These are phyloP conservation scores for Cryphonectria japonica DNA, from an alignment of 2,329 filamentous ascomycete species.

Conservation along the genomic window DNA sequence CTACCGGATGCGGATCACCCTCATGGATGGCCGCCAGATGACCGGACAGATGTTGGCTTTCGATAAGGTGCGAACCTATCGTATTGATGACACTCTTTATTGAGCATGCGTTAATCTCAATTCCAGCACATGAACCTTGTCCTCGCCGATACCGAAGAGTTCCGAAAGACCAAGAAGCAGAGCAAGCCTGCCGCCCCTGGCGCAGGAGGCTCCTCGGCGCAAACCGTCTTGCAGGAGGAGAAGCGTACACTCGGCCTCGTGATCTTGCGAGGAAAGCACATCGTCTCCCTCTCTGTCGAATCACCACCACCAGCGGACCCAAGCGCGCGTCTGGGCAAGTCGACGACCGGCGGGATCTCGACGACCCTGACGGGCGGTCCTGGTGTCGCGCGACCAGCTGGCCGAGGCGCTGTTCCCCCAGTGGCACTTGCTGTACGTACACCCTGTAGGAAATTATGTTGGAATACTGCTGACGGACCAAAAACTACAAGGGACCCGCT, in stretches of 20 bases:
- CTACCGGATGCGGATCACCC: slow-evolving; percentile 96
- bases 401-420: slow-evolving; percentile 72
- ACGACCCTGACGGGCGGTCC: slow-evolving; percentile 79
- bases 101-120: slow-evolving; percentile 16
- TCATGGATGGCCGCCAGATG: slow-evolving; percentile 95
- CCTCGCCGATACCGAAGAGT: slow-evolving; percentile 97
- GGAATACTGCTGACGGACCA: slow-evolving; percentile 31
- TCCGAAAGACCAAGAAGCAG: slow-evolving; percentile 86
- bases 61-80: slow-evolving; percentile 72
- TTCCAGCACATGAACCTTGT: slow-evolving; percentile 97
- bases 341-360: slow-evolving; percentile 68
- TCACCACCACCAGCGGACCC: slow-evolving; percentile 94
- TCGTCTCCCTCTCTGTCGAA: slow-evolving; percentile 93
- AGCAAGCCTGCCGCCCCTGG: slow-evolving; percentile 71
- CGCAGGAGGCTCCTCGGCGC: slow-evolving; percentile 61
- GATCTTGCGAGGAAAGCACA: slow-evolving; percentile 91
- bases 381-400: slow-evolving; percentile 88
- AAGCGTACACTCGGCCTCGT: slow-evolving; percentile 96
- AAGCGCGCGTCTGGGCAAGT: slow-evolving; percentile 82
- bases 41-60: slow-evolving; percentile 98
- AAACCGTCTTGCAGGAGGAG: slow-evolving; percentile 87
- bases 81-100: not conserved
- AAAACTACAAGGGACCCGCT: slow-evolving; percentile 66
- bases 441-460: not conserved
- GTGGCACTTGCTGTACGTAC: slow-evolving; percentile 77